These are phyloP conservation scores for Xerocomellus intermedius DNA, from an alignment of 768 basidiomycete genomes.

Conservation along the genomic window DNA sequence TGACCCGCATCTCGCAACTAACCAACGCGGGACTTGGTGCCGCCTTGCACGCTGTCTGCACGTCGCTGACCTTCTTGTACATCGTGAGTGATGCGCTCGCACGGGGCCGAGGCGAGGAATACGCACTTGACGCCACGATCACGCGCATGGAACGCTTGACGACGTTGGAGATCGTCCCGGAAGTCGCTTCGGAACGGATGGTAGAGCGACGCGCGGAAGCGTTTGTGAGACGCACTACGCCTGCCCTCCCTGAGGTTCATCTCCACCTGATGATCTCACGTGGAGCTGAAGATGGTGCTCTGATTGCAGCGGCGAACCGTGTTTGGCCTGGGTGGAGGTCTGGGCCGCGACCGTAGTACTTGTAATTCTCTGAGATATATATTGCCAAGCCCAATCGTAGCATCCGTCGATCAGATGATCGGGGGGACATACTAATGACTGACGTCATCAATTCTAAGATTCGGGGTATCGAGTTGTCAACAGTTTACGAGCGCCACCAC, in stretches of 20 bases:
- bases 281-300: neutral
- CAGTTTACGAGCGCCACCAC: neutral
- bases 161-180: neutral
- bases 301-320: neutral
- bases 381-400: too few relatives aligned
- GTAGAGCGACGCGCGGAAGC: slow-evolving; percentile 5
- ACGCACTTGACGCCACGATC: slow-evolving; percentile 9
- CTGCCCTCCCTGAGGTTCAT: neutral
- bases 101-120: neutral
- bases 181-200: slow-evolving; percentile 6
- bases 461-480: neutral
- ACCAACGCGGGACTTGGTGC: slow-evolving; percentile 6
- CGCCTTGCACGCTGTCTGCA: neutral
- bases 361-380: too few relatives aligned
- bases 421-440: neutral
- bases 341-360: too few relatives aligned
- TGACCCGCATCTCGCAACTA: neutral
- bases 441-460: slow-evolving; percentile 1
- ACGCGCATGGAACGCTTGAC: slow-evolving; percentile 2
- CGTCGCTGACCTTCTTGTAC: neutral
- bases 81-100: neutral
- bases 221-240: neutral
- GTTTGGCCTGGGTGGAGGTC: slow-evolving; percentile 7
- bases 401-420: too few relatives aligned
- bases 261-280: neutral